Evolutionary conservation across 495 filamentous ascomycete genomes (phyloP).

Genomic region (Letharia lupina): DNA sequence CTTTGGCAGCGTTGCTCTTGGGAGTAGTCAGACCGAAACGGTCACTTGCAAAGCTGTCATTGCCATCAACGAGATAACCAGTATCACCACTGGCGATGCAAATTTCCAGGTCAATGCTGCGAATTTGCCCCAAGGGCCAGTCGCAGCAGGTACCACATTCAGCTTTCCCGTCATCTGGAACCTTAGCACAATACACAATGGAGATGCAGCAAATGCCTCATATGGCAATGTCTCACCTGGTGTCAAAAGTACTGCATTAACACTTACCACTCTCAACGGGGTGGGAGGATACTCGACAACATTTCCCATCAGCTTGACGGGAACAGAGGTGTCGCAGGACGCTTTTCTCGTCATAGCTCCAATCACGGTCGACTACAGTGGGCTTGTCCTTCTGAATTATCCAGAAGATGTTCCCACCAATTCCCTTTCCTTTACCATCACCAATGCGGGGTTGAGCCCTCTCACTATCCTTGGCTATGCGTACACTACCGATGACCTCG

Average conservation of each 20-base stretch:
- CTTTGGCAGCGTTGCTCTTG: constrained; percentile 38
- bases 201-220: background rate
- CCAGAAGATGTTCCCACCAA: background rate
- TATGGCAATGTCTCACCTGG: background rate
- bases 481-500: constrained; percentile 23
- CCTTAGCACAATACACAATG: background rate
- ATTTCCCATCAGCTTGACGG: constrained; percentile 22
- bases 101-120: background rate
- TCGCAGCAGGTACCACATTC: background rate
- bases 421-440: constrained; percentile 3
- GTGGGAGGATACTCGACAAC: constrained; percentile 25
- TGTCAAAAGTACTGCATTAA: constrained; percentile 12
- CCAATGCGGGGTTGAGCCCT: constrained; percentile 6
- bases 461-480: constrained; percentile 19
- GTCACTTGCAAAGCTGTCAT: background rate
- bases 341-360: constrained; percentile 15
- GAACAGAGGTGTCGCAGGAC: constrained; percentile 17
- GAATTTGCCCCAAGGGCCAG: background rate
- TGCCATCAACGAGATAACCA: background rate
- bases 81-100: background rate
- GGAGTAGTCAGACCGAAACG: constrained; percentile 14
- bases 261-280: constrained; percentile 31
- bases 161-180: background rate
- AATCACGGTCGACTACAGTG: constrained; percentile 2
- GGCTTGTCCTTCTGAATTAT: background rate